A percentile compares a stretch with the other conserved stretches of the same genome.
These are phyloP conservation scores for Aspergillus fijiensis DNA, from an alignment of 2,329 filamentous ascomycete genomes.

Conservation along the genomic window DNA sequence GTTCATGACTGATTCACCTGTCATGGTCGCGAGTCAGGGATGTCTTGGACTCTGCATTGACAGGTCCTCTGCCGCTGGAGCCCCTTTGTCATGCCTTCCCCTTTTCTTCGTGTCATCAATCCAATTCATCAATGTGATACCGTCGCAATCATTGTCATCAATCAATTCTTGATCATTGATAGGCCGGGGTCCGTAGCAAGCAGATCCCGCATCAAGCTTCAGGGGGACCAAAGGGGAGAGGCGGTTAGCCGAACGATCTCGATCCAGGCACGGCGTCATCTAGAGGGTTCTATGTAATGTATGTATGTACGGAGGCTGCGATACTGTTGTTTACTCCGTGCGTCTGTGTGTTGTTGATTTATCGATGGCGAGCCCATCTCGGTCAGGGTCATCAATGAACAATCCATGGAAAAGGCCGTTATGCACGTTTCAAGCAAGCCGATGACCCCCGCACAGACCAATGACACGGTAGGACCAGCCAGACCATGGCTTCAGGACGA, in stretches of 20 bases:
- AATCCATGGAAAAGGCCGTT: neutral
- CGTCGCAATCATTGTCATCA: neutral
- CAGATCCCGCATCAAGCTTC: neutral
- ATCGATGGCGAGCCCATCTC: neutral
- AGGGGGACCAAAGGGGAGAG: neutral
- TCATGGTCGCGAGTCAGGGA: neutral
- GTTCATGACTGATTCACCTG: neutral
- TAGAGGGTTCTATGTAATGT: neutral
- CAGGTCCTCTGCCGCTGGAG: neutral
- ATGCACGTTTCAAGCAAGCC: neutral
- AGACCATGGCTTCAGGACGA: neutral
- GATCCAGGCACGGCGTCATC: neutral
- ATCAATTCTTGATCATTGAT: neutral
- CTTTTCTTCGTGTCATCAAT: neutral
- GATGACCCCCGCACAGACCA: neutral
- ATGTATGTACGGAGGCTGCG: neutral
- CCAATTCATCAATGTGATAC: neutral
- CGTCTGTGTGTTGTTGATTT: neutral
- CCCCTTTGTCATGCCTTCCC: neutral
- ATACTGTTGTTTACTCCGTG: neutral
- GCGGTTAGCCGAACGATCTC: neutral
- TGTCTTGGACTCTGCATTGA: neutral
- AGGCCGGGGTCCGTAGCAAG: neutral
- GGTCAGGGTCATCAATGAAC: neutral
- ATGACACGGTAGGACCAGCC: neutral